Conservation (phyloP, 139 green algal genomes). For the Micractinium conductrix region DNA sequence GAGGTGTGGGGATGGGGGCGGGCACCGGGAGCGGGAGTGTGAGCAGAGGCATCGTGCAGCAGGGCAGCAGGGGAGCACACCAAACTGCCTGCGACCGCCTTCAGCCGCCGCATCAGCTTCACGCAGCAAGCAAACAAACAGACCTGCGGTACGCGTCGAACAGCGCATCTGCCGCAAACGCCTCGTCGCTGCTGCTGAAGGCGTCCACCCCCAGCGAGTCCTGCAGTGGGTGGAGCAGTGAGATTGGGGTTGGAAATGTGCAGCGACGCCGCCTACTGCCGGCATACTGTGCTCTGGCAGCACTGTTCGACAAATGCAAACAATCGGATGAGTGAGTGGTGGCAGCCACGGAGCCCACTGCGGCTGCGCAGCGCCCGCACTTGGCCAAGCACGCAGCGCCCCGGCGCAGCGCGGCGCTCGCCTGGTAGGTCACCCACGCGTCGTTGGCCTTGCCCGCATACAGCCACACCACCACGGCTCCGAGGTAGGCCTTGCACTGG, state of each 20-base stretch:
- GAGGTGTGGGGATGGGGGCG: not conserved
- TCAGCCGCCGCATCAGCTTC: too few species aligned
- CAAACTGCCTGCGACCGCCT: conserved; percentile 1
- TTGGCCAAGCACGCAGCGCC: not conserved
- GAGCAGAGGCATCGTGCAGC: not conserved
- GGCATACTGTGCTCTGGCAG: not conserved
- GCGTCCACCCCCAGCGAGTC: conserved; percentile 71
- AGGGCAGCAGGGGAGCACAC: conserved; percentile 32
- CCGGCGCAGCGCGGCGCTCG: not conserved
- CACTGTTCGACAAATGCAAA: too few species aligned
- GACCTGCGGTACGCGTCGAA: conserved; percentile 75
- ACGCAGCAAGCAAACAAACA: not conserved
- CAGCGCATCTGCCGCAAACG: conserved; percentile 75
- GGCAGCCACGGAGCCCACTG: too few species aligned
- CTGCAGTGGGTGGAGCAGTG: conserved; percentile 43
- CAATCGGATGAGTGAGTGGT: too few species aligned
- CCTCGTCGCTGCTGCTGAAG: conserved; percentile 77
- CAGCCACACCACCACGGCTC: conserved; percentile 74
- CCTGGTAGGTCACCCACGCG: conserved; percentile 67
- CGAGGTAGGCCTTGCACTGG: conserved; percentile 76
- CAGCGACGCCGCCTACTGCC: not conserved
- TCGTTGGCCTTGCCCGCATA: conserved; percentile 55
- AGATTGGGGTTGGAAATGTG: conserved; percentile 15
- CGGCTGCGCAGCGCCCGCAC: not conserved
- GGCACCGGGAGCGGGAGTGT: too few species aligned